Evolutionary conservation across 2,329 filamentous ascomycete species (phyloP), one percentile per base, ranked within the genome.

Genomic region (Ustilaginoidea virens): DNA sequence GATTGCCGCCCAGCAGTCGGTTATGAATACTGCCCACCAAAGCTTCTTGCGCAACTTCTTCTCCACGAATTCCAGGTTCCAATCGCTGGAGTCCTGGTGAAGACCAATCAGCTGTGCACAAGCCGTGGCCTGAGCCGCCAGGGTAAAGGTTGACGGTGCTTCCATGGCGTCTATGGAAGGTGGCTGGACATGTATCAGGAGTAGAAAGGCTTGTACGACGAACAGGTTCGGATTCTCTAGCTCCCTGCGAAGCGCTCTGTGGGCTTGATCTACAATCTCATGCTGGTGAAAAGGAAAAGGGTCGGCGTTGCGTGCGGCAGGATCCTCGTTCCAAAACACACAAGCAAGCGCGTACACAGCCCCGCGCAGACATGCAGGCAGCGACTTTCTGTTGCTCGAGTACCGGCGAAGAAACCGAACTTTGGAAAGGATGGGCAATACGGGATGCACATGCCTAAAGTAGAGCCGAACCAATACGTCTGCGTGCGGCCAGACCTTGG

Each of bases 81-180:
- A 64, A 6, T 41, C 32, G 3, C 41, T 39, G 0, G 58, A 51
- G 12, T 63, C 57, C 27, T 53, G 55, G 22, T 63, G 60, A 4
- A 63, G 47, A 5, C 59, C 60, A 10, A 60, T 51, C 39, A 58
- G 58, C 31, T 62, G 60, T 0, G 59, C 59, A 30, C 51, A 55
- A 1, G 59, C 53, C 0, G 54, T 55, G 3, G 53, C 53, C 35
- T 60, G 59, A 4, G 56, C 51, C 1, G 58, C 48, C 25, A 60
- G 42, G 1, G 53, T 52, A 57, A 59, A 63, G 1, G 55, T 55
- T 12, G 51, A 50, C 0, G 60, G 60, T 5, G 56, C 60, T 37
- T 63, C 59, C 4, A 60, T 57, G 9, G 56, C 61, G 17, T 55
- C 58, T 12, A 56, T 60, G 9, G 50, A 50, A 1, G 58, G 56